phyloP scores from a whole-genome alignment of 2,329 filamentous ascomycete genomes.

The Beauveria bassiana region DNA sequence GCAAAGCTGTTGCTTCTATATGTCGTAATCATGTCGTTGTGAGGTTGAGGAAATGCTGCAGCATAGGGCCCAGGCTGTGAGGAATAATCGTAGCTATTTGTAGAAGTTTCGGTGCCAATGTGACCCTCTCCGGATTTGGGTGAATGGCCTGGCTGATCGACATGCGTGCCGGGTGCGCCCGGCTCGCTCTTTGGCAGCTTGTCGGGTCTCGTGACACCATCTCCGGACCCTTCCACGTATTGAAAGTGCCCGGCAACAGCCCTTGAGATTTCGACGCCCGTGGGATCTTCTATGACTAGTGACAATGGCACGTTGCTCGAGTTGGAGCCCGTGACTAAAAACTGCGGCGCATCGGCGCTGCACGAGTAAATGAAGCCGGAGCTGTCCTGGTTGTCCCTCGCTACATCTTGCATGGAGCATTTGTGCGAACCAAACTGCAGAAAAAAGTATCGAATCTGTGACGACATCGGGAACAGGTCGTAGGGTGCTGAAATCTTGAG shows the following conservation, averaged over 20 bases:
- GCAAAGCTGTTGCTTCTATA: slow-evolving; percentile 46
- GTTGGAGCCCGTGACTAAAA: slow-evolving; percentile 41
- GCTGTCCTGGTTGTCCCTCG: slow-evolving; percentile 49
- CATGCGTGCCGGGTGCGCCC: slow-evolving; percentile 26
- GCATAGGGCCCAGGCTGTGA: slow-evolving; percentile 34
- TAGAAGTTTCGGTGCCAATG: slow-evolving; percentile 30
- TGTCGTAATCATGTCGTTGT: slow-evolving; percentile 46
- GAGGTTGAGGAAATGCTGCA: slow-evolving; percentile 32
- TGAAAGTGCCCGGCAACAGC: slow-evolving; percentile 39
- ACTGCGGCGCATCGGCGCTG: slow-evolving; percentile 61
- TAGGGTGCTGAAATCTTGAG: slow-evolving; percentile 70
- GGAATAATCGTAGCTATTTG: slow-evolving; percentile 40
- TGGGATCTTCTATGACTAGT: slow-evolving; percentile 43
- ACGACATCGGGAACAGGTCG: slow-evolving; percentile 56
- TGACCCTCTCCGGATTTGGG: slow-evolving; percentile 35
- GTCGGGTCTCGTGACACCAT: slow-evolving; percentile 32
- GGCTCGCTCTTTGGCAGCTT: slow-evolving; percentile 31
- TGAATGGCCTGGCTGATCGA: slow-evolving; percentile 32
- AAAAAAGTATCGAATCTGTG: slow-evolving; percentile 48
- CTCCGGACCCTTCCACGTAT: slow-evolving; percentile 43
- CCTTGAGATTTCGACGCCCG: slow-evolving; percentile 46
- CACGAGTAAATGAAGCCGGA: slow-evolving; percentile 64
- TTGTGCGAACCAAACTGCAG: slow-evolving; percentile 74
- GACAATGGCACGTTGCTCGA: slow-evolving; percentile 47
- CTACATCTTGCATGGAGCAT: slow-evolving; percentile 52